A percentile compares a stretch with the other conserved stretches of the same genome.
Conservation (phyloP, 805 yeast species). For the Yamadazyma olivae region DNA sequence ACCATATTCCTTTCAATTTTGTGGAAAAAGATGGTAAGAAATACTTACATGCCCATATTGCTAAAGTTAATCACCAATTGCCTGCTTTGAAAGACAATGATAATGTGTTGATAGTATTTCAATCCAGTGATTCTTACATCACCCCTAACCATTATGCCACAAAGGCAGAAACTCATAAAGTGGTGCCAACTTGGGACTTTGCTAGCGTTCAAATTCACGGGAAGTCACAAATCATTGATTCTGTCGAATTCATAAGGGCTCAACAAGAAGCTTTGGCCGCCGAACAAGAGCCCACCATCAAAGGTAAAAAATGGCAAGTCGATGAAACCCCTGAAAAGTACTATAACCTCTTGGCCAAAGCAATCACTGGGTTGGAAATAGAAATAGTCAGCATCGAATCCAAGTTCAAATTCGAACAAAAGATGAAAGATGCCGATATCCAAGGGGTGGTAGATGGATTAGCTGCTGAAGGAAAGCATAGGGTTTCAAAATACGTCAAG, state of each 20-base stretch:
- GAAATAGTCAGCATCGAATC: conserved; percentile 45
- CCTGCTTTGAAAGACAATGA: conserved; percentile 35
- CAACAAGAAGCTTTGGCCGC: conserved; percentile 45
- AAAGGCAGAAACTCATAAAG: conserved; percentile 54
- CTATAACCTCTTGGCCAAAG: conserved; percentile 39
- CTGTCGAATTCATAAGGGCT: conserved; percentile 40
- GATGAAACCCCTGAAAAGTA: conserved; percentile 55
- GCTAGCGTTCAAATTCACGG: conserved; percentile 58
- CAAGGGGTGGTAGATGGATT: conserved; percentile 53
- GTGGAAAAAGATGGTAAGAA: conserved; percentile 32
- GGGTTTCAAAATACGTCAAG: conserved; percentile 24
- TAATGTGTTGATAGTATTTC: conserved; percentile 51
- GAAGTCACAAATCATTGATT: conserved; percentile 42
- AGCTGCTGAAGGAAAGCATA: conserved; percentile 30
- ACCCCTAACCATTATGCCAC: conserved; percentile 59
- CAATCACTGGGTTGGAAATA: conserved; percentile 56
- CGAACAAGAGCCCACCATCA: conserved; percentile 38
- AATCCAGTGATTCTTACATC: conserved; percentile 49
- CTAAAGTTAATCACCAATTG: conserved; percentile 50
- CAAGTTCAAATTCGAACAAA: conserved; percentile 60
- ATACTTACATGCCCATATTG: conserved; percentile 52
- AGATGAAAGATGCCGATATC: conserved; percentile 39
- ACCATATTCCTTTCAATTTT: conserved; percentile 55
- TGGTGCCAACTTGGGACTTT: conserved; percentile 72
- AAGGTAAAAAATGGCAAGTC: conserved; percentile 49